Evolutionary conservation across 768 basidiomycete species (phyloP), one percentile per base, ranked within the genome.

Genomic region (Chalciporus piperatus): DNA sequence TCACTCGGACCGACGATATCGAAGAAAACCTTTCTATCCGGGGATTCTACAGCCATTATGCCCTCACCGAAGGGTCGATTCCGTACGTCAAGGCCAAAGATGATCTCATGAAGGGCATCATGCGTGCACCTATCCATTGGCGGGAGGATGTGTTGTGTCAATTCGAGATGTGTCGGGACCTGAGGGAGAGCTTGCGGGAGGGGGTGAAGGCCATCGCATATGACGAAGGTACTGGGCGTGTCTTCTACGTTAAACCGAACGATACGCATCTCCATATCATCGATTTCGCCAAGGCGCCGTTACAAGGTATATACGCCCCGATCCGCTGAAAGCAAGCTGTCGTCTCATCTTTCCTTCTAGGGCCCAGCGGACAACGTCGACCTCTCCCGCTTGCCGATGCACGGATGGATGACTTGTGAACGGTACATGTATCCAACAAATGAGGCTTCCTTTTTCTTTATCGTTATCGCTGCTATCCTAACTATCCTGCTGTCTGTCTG

Each of bases 201-300:
- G n/a, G n/a, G n/a, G 62, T 83, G 32, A 65, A 67, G n/a, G 72
- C 79, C 16, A 74, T 85, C 30, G 72, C 80, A 7, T 88, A 82
- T 82, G 85, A 88, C 54, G 85, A 87, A 63, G 71, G 74, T 20
- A 80, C 79, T 12, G 85, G 84, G 4, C 73, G 84, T 35, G 71
- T 86, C 13, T 79, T 80, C 57, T 66, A 85, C 7, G 77, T 78
- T 41, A 69, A 73, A 28, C 72, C 72, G 12, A 58, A 73, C 8
- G 74, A 74, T 25, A 48, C 67, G 4, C 52, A 65, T 13, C 69
- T 85, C 39, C 64, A 71, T 28, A 72, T 84, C 30, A 59, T 79
- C 50, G 83, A 85, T 58, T 77, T 79, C 43, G 76, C 76, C 7
- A 59, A 62, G 42, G 65, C 66, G 6, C 72, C 70, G 2, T 50